phyloP scores from a whole-genome alignment of 2,329 filamentous ascomycete genomes.

The Ophiostoma tasmaniense region DNA sequence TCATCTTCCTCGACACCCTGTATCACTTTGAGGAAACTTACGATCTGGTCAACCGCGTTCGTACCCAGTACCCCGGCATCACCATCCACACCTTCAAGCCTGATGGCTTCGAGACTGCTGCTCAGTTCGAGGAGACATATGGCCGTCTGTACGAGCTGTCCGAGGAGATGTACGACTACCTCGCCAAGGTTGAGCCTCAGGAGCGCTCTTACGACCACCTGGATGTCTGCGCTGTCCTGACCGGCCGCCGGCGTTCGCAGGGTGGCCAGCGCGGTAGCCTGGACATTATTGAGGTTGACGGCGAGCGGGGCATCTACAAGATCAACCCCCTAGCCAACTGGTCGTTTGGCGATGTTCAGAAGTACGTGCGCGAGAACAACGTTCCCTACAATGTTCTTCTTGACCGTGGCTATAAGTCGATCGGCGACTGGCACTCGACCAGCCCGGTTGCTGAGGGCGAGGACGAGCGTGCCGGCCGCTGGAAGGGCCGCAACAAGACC shows the following conservation, averaged over 20 bases:
- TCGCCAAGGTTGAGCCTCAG: slow-evolving; percentile 95
- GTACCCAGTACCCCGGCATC: slow-evolving; percentile 65
- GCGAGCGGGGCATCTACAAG: slow-evolving; percentile 84
- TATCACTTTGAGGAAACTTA: slow-evolving; percentile 76
- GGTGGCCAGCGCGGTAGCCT: slow-evolving; percentile 86
- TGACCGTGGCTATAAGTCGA: slow-evolving; percentile 91
- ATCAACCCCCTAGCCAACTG: slow-evolving; percentile 96
- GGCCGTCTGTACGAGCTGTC: slow-evolving; percentile 81
- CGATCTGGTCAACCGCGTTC: slow-evolving; percentile 64
- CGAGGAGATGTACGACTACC: slow-evolving; percentile 87
- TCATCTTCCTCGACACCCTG: slow-evolving; percentile 76
- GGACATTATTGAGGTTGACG: slow-evolving; percentile 83
- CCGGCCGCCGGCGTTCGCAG: slow-evolving; percentile 83
- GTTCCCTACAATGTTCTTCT: slow-evolving; percentile 92
- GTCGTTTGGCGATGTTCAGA: slow-evolving; percentile 81
- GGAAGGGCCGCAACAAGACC: slow-evolving; percentile 93
- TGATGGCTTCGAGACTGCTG: slow-evolving; percentile 59
- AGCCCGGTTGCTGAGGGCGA: slow-evolving; percentile 82
- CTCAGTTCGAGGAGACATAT: slow-evolving; percentile 74
- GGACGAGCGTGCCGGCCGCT: slow-evolving; percentile 90
- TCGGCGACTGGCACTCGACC: slow-evolving; percentile 98
- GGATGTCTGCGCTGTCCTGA: slow-evolving; percentile 81
- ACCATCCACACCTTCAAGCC: slow-evolving; percentile 88
- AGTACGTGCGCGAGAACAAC: slow-evolving; percentile 75
- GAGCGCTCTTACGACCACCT: slow-evolving; percentile 84